These are phyloP conservation scores for Gossypium trilobum DNA, from an alignment of 441 rosid species.

Conservation along the genomic window DNA sequence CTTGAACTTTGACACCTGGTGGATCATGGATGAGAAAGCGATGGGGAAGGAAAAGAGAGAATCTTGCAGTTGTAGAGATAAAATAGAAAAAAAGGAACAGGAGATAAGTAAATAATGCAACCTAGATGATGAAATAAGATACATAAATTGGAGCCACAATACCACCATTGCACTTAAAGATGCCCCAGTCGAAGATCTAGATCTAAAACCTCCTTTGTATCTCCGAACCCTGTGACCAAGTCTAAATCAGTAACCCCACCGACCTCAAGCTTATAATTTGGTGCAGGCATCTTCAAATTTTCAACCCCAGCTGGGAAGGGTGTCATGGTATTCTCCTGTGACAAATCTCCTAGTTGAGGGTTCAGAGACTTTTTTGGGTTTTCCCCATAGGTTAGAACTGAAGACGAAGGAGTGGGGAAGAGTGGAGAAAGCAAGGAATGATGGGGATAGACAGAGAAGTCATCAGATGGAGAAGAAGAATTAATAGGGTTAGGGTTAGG, in stretches of 20 bases:
- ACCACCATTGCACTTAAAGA: conserved; percentile 23
- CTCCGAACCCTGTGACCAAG: conserved; percentile 50
- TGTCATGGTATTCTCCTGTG: conserved; percentile 18
- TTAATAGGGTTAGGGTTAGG: conserved; percentile 39
- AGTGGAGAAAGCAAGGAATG: conserved; percentile 16
- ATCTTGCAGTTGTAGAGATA: neutral
- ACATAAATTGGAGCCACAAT: neutral
- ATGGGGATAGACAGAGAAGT: conserved; percentile 2
- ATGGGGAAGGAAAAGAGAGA: neutral
- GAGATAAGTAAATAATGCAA: neutral
- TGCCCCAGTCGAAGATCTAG: conserved; percentile 84
- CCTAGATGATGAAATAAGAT: neutral
- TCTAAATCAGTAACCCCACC: conserved; percentile 44
- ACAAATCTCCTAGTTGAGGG: conserved; percentile 12
- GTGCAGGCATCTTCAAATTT: conserved; percentile 8
- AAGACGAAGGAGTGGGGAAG: conserved; percentile 20
- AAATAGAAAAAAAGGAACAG: neutral
- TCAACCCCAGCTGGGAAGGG: neutral
- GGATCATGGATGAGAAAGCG: neutral
- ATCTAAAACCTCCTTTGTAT: conserved; percentile 52
- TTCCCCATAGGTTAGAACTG: conserved; percentile 25
- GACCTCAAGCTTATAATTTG: conserved; percentile 27
- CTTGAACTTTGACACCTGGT: neutral
- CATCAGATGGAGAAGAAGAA: conserved; percentile 27
- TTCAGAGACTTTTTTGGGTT: conserved; percentile 19